These are phyloP conservation scores for Podila horticola DNA, from an alignment of 192 early-diverging fungal genomes.

Conservation along the genomic window DNA sequence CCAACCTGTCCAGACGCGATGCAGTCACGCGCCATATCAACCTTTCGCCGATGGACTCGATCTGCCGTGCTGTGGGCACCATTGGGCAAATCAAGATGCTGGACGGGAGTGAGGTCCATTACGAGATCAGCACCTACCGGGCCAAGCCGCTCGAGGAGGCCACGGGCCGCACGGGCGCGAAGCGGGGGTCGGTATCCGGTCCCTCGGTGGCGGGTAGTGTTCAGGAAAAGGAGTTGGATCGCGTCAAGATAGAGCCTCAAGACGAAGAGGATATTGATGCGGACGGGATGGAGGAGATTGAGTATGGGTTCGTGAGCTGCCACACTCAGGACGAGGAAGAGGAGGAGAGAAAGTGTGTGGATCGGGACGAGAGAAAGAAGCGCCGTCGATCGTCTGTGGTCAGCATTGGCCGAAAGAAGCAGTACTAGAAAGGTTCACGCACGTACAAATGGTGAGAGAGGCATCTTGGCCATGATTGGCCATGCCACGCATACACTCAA, in stretches of 20 bases:
- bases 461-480: no score
- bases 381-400: not conserved
- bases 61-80: slow-evolving; percentile 33
- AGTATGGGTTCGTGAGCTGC: not conserved
- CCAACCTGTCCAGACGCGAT: slow-evolving; percentile 38
- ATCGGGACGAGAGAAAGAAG: not conserved
- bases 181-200: slow-evolving; percentile 9
- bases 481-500: no score
- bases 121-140: slow-evolving; percentile 24
- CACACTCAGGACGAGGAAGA: not conserved
- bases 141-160: slow-evolving; percentile 44
- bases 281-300: not conserved
- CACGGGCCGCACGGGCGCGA: slow-evolving; percentile 37
- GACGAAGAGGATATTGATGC: not conserved
- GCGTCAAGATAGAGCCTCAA: slow-evolving; percentile 6
- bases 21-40: slow-evolving; percentile 50
- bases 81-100: slow-evolving; percentile 50
- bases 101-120: slow-evolving; percentile 30
- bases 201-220: not conserved
- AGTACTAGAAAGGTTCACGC: not conserved
- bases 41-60: slow-evolving; percentile 45
- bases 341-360: not conserved
- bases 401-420: not conserved
- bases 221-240: slow-evolving; percentile 8
- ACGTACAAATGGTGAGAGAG: no score